Evolutionary conservation across 371 early-diverging fungal genomes (phyloP).

Genomic region (Mucor velutinosus): DNA sequence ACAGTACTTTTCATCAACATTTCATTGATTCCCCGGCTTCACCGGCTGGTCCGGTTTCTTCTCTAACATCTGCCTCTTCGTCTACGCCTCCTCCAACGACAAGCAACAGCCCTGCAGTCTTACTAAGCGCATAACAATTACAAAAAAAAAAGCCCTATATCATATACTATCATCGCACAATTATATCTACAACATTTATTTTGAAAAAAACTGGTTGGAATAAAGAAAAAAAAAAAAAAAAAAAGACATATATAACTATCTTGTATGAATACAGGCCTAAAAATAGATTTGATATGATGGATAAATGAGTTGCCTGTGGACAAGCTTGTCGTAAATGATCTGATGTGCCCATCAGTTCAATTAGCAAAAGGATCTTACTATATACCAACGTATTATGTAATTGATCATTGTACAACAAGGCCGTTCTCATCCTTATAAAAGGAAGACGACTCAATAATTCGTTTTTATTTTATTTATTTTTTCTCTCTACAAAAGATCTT

Average conservation of each 20-base stretch:
- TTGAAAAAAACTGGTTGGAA: neutral
- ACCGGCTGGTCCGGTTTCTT: constrained; percentile 34
- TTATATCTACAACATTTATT: neutral
- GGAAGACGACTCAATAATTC: neutral
- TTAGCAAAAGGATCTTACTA: neutral
- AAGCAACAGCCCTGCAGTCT: constrained; percentile 20
- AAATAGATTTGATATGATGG: neutral
- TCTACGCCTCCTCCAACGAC: constrained; percentile 10
- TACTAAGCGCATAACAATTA: constrained; percentile 26
- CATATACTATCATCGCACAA: neutral
- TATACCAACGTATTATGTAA: neutral
- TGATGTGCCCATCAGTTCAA: neutral
- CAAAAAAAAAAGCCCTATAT: neutral
- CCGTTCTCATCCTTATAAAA: neutral
- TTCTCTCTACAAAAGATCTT: neutral
- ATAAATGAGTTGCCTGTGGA: neutral
- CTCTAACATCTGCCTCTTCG: constrained; percentile 13
- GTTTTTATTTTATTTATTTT: neutral
- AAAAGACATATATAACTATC: neutral
- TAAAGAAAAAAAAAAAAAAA: neutral
- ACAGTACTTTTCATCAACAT: constrained; percentile 5
- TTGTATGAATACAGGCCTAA: neutral
- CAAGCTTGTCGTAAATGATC: neutral
- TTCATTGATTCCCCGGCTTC: constrained; percentile 25
- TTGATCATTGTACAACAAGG: neutral